Base-by-base conservation (phyloP, 2,329 filamentous ascomycete species). In the Biscogniauxia marginata region DNA sequence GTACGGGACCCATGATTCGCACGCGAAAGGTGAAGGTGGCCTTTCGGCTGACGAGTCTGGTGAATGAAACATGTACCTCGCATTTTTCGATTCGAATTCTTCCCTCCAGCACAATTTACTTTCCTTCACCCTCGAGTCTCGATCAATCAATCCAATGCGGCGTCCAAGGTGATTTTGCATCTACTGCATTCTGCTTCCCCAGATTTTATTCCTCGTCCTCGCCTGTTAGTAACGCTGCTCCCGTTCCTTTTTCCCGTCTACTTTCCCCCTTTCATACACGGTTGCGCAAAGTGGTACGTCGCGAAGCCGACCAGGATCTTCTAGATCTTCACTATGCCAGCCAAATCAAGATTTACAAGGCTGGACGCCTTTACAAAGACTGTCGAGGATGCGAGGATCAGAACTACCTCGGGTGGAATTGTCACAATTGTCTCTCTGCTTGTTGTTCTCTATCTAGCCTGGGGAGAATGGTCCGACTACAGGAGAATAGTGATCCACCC, bases 301-400 rank as follows among this genome's bases (percentile, higher is more conserved):
- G 30, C 30, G 30, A 39, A 39, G 30, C 13, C 30, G 30, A 39
- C 25, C 22, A 16, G 47, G 43, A 43, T 25, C 43, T 53, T 53
- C 52, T 51, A 57, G 57, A 52, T 43, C 45, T 52, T 24, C 46
- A 50, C 13, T 50, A 98, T 98, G 95, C 81, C 93, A 64, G 78
- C 88, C 70, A 96, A 96, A 80, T 96, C 91, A 66, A 88, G 95
- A 74, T 97, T 99, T 73, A 96, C 90, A 58, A 88, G 89, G 84
- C 90, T 99, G 63, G 95, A 99, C 76, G 95, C 95, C 82, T 99
- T 99, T 74, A 96, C 93, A 51, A 99, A 99, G 78, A 99, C 95
- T 11, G 95, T 99, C 66, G 95, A 99, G 74, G 95, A 99, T 85
- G 95, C 96, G 64, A 86, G 95, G 67, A 86, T 99, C 72, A 89